Base-by-base conservation (phyloP, 2,329 filamentous ascomycete genomes). In the Colletotrichum limetticola region DNA sequence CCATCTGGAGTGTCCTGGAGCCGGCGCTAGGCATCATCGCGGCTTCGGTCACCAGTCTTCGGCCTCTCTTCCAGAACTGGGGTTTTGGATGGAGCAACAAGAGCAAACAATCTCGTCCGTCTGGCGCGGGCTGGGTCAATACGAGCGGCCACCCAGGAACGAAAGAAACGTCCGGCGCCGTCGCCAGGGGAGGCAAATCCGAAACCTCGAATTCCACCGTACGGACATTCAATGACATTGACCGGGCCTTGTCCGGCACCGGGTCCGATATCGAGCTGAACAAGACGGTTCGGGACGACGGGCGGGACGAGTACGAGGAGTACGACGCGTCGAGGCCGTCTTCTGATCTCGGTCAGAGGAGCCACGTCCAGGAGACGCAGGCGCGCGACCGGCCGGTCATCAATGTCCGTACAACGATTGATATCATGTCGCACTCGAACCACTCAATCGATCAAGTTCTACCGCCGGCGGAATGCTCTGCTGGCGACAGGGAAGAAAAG, bases 11-110 rank as follows among this genome's bases (percentile, higher is more conserved):
- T 5, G 76, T 81, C 6, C 71, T 81, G 28, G 81, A 83, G 64
- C 81, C 81, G 5, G 75, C 79, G 1, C 74, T 83, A 0, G 80
- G 80, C 2, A 82, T 83, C 16, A 78, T 81, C 42, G 81, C 80
- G 26, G 80, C 79, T 14, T 80, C 77, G 49, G 75, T 79, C 14
- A 78, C 80, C 9, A 79, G 78, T 7, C 70, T 81, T 46, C 76
- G 79, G 0, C 80, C 81, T 7, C 78, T 82, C 14, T 79, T 82
- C 67, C 80, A 79, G 37, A 68, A 60, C 52, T 76, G 77, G 37
- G 77, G 76, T 6, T 76, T 80, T 37, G 76, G 77, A 37, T 63
- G 74, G 71, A 64, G 64, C 26, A 56, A 53, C 32, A 67, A 74
- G 19, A 71, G 60, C 53, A 76, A 71, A 22, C 66, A 62, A 26